These are phyloP conservation scores for Moesziomyces aphidis DNA, from an alignment of 1,284 basidiomycete genomes.

Conservation along the genomic window DNA sequence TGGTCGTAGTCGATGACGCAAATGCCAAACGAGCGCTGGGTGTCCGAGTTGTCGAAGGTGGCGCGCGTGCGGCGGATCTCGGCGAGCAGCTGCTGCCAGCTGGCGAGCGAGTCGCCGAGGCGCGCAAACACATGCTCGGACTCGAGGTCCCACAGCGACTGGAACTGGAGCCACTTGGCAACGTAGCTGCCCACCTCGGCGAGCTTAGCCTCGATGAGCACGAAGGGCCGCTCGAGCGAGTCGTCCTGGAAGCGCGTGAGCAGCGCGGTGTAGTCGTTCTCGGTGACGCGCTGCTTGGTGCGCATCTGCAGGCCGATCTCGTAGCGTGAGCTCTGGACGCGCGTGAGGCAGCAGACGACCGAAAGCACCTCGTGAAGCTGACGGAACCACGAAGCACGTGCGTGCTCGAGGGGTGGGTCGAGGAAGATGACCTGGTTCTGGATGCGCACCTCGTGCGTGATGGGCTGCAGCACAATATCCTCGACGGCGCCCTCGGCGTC, in stretches of 20 bases:
- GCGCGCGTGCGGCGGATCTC: conserved; percentile 96
- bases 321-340: conserved; percentile 93
- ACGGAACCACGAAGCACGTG: conserved; percentile 88
- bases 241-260: conserved; percentile 79
- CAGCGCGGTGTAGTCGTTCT: conserved; percentile 77
- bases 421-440: conserved; percentile 98
- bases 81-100: conserved; percentile 92
- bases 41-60: conserved; percentile 96
- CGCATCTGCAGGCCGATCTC: conserved; percentile 75
- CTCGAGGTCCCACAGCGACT: conserved; percentile 98
- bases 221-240: conserved; percentile 83
- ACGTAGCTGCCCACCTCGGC: conserved; percentile 89
- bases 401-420: conserved; percentile 95
- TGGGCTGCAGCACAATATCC: conserved; percentile 41
- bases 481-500: conserved; percentile 19
- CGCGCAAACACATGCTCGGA: conserved; percentile 94
- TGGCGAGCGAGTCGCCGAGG: conserved; percentile 88
- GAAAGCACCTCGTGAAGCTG: conserved; percentile 84
- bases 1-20: conserved; percentile 97
- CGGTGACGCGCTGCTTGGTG: conserved; percentile 31
- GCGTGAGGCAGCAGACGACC: conserved; percentile 85
- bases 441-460: conserved; percentile 92
- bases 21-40: conserved; percentile 86
- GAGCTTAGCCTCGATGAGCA: conserved; percentile 87
- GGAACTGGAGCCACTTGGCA: conserved; percentile 97